These are phyloP conservation scores for Takakia lepidozioides DNA, from an alignment of 225 moss, liverwort and hornwort species.

Conservation along the genomic window DNA sequence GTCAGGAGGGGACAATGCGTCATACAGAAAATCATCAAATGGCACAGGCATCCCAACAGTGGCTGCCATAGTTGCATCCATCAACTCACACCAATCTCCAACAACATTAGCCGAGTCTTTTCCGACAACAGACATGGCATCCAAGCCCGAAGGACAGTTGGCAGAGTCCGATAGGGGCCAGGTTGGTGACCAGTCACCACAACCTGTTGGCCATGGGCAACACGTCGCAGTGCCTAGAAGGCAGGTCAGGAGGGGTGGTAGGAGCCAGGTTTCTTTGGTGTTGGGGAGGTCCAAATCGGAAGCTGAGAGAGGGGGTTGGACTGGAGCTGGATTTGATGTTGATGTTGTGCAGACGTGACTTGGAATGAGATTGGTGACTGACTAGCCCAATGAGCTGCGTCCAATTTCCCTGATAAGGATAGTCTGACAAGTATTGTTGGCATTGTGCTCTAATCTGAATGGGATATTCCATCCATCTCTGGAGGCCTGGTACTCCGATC, in stretches of 20 bases:
- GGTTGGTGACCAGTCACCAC: conserved; percentile 21
- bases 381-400: too few species aligned
- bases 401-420: too few species aligned
- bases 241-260: conserved; percentile 45
- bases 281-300: conserved; percentile 59
- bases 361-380: too few species aligned
- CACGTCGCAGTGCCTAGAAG: conserved; percentile 59
- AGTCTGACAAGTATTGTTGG: too few species aligned
- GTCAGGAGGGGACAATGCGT: too few species aligned
- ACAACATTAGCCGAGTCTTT: conserved; percentile 18
- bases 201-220: conserved; percentile 34
- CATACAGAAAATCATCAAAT: too few species aligned
- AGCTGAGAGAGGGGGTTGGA: conserved; percentile 66
- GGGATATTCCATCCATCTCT: too few species aligned
- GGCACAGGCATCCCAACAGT: conserved; percentile 29
- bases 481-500: too few species aligned
- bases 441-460: too few species aligned
- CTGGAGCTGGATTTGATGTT: conserved; percentile 93
- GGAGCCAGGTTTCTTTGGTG: conserved; percentile 47
- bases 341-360: too few species aligned
- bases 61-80: conserved; percentile 27
- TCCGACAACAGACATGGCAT: conserved; percentile 6
- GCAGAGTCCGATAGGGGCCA: conserved; percentile 25
- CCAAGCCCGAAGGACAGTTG: conserved; percentile 16
- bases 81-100: conserved; percentile 28